Evolutionary conservation across 148 eudicot genomes (phyloP), one percentile per base, ranked within the genome.

Genomic region (Chenopodium suecicum): DNA sequence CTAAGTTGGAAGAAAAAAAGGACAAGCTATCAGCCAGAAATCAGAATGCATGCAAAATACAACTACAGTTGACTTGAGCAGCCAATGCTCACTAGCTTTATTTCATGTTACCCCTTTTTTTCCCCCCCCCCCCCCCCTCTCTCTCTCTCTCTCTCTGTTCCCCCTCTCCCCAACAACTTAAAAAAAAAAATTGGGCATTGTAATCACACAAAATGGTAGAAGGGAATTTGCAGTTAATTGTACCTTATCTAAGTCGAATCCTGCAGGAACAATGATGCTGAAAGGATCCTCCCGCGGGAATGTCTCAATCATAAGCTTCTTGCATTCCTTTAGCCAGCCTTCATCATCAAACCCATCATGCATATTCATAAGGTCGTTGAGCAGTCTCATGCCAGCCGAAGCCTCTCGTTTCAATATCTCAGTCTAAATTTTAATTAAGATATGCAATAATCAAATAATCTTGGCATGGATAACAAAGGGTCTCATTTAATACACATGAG

Each of bases 221-320:
- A 54, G 7, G 12, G 16, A 68, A 46, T 8, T 4, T 16, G 7
- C 6, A 74, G 23, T 5, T 19, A 29, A 27, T 27, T 44, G 58
- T 87, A 97, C 99, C 99, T 88, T 91, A 75, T 97, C 91, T 70
- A 97, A 84, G 84, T 97, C 94, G 74, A 94, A 94, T 58, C 99
- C 98, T 63, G 89, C 85, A 64, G 99, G 99, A 73, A 91, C 99
- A 78, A 97, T 90, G 84, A 97, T 92, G 85, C 95, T 97, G 83
- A 94, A 94, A 19, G 99, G 99, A 85, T 97, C 99, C 80, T 97
- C 99, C 67, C 97, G 86, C 3, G 98, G 99, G 78, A 97, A 97
- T 16, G 93, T 88, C 77, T 89, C 93, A 58, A 86, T 65, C 99
- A 94, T 94, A 76, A 60, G 89, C 88, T 92, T 97, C 87, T 89